Conservation (phyloP, 2,329 filamentous ascomycete species). For the Fusarium sp. region DNA sequence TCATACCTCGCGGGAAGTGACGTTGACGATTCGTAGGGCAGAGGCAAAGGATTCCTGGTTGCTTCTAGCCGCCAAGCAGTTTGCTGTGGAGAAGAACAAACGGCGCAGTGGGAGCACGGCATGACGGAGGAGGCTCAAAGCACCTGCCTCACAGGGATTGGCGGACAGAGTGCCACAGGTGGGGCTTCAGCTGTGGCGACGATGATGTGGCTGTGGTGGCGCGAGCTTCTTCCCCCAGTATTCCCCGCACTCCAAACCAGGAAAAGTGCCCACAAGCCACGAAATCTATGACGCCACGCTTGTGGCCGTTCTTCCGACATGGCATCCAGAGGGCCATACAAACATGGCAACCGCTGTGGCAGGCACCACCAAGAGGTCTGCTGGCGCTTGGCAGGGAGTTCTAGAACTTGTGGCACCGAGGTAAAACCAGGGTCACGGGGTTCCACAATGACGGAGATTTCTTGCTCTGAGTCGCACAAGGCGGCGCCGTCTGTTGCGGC, state of each 20-base stretch:
- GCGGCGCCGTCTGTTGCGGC: background rate
- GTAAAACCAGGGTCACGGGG: slow-evolving; percentile 35
- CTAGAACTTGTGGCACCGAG: slow-evolving; percentile 32
- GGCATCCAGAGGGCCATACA: slow-evolving; percentile 5
- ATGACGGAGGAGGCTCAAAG: slow-evolving; percentile 43
- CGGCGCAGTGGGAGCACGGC: background rate
- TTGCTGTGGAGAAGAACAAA: slow-evolving; percentile 37
- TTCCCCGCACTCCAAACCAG: slow-evolving; percentile 40
- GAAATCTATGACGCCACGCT: slow-evolving; percentile 38
- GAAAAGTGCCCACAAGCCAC: slow-evolving; percentile 24
- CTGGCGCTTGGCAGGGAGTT: slow-evolving; percentile 14
- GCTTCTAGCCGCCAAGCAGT: slow-evolving; percentile 36
- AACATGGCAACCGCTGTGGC: slow-evolving; percentile 15
- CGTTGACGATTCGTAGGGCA: slow-evolving; percentile 45
- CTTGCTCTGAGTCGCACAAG: slow-evolving; percentile 7
- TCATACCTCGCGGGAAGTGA: slow-evolving; percentile 45
- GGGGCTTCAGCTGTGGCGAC: slow-evolving; percentile 30
- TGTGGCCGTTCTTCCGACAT: slow-evolving; percentile 26
- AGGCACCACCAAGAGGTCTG: slow-evolving; percentile 2
- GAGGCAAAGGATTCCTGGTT: slow-evolving; percentile 26
- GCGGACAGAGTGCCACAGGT: slow-evolving; percentile 27
- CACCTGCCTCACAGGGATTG: background rate
- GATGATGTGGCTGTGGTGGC: slow-evolving; percentile 48
- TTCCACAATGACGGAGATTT: slow-evolving; percentile 39
- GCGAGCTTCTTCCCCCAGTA: slow-evolving; percentile 38